Base-by-base conservation (phyloP, 768 basidiomycete genomes). In the Tubosaeta sp. region DNA sequence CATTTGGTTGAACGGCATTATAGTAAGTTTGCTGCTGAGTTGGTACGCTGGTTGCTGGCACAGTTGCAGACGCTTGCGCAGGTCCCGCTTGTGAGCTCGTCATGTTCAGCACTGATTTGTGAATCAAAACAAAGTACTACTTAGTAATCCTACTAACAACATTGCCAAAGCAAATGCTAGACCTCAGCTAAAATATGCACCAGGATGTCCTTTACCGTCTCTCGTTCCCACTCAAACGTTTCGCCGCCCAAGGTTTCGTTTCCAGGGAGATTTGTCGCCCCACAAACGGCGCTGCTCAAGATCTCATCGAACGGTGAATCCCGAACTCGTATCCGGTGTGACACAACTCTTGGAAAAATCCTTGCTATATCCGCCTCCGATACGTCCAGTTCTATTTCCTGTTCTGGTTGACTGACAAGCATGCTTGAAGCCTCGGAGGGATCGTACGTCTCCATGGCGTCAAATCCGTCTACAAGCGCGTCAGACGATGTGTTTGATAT, bases 361-460 rank as follows among this genome's bases (percentile, higher is more conserved):
- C 86, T 77, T 51, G 85, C 85, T 56, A 88, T 76, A 59, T 91
- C 86, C 51, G 83, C 83, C 65, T 88, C 86, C 6, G 84, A 84
- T 5, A 87, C 82, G 52, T 86, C 85, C 56, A 85, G 59, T 33
- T 71, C 62, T 41, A 66, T 60, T 26, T 59, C 59, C 46, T 64
- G 60, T 22, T 67, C 65, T 2, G 44, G 35, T 29, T 49, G 48
- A 51, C 55, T 51, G 13, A 35, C 47, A 16, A 45, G 10, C 14
- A 56, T 11, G 16, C 43, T 55, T 6, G 61, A 43, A 19, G 37
- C 26, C 16, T 35, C 43, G 7, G 52, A 22, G 22, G 22, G 34
- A 27, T 50, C 57, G 13, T 43, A 42, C 1, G 53, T 52, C 25
- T 59, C 64, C 27, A 48, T 57, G 14, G 43, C 49, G 29, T 65